Evolutionary conservation across 495 filamentous ascomycete species (phyloP).

Genomic region (Penicillium maclennaniae): DNA sequence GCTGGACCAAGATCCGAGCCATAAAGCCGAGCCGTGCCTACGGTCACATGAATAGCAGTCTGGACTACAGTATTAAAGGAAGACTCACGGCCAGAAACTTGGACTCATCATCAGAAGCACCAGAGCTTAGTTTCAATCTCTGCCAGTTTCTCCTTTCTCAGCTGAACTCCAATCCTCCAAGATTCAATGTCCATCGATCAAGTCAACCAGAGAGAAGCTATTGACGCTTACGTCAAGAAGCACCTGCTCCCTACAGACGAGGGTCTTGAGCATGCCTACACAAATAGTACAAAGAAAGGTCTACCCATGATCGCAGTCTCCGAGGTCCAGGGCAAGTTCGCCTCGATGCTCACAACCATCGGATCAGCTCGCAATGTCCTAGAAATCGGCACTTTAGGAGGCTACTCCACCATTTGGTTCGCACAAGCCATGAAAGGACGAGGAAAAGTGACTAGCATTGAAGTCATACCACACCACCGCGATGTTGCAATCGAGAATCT

Average conservation of each 20-base stretch:
- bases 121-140: too few species aligned
- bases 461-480: slow-evolving; percentile 34
- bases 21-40: too few species aligned
- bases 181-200: neutral
- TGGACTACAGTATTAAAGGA: too few species aligned
- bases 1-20: too few species aligned
- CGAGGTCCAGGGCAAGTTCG: slow-evolving; percentile 37
- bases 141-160: too few species aligned
- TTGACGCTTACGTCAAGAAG: neutral
- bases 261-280: neutral
- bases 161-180: too few species aligned
- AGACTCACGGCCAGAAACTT: too few species aligned
- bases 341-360: slow-evolving; percentile 35
- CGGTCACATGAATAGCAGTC: too few species aligned
- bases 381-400: slow-evolving; percentile 52
- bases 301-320: slow-evolving; percentile 34
- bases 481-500: slow-evolving; percentile 45
- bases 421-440: slow-evolving; percentile 30
- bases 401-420: slow-evolving; percentile 51
- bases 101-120: too few species aligned
- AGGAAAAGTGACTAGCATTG: slow-evolving; percentile 44
- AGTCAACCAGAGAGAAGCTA: neutral
- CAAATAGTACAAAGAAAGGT: slow-evolving; percentile 5
- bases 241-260: slow-evolving; percentile 4
- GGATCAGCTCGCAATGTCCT: slow-evolving; percentile 38